Evolutionary conservation across 805 yeast species (phyloP).

Genomic region (Schizosaccharomyces octosporus): DNA sequence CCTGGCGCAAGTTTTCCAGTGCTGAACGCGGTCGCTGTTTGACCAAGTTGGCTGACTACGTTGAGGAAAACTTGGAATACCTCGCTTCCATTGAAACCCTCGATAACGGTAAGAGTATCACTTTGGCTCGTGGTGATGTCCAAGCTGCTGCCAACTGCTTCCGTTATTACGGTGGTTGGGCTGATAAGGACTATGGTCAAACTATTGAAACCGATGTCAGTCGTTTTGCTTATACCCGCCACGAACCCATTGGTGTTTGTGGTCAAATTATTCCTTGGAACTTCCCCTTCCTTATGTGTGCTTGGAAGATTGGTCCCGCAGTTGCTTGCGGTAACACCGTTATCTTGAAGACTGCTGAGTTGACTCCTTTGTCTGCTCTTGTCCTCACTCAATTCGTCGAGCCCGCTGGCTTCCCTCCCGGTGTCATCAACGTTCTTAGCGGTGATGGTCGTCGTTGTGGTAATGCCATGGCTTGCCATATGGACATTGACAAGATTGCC

Average conservation of each 20-base stretch:
- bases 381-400: slow-evolving; percentile 41
- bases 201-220: slow-evolving; percentile 48
- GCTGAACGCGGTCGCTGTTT: slow-evolving; percentile 36
- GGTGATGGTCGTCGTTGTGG: slow-evolving; percentile 79
- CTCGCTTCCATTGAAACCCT: slow-evolving; percentile 62
- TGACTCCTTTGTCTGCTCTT: slow-evolving; percentile 74
- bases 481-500: slow-evolving; percentile 66
- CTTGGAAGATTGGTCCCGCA: slow-evolving; percentile 90
- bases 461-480: slow-evolving; percentile 52
- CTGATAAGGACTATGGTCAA: slow-evolving; percentile 65
- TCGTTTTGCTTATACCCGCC: slow-evolving; percentile 55
- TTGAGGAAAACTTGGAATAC: slow-evolving; percentile 46
- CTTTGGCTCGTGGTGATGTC: slow-evolving; percentile 40
- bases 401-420: slow-evolving; percentile 78
- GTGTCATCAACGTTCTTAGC: slow-evolving; percentile 67
- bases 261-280: slow-evolving; percentile 96
- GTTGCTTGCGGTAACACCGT: slow-evolving; percentile 73
- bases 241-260: slow-evolving; percentile 85
- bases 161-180: slow-evolving; percentile 75
- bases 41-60: slow-evolving; percentile 47
- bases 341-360: slow-evolving; percentile 75
- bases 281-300: slow-evolving; percentile 79
- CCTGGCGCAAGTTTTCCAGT: slow-evolving; percentile 55
- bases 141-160: slow-evolving; percentile 40
- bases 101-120: slow-evolving; percentile 72